Evolutionary conservation across 2,329 filamentous ascomycete species (phyloP).

Genomic region (Westerdykella sp.): DNA sequence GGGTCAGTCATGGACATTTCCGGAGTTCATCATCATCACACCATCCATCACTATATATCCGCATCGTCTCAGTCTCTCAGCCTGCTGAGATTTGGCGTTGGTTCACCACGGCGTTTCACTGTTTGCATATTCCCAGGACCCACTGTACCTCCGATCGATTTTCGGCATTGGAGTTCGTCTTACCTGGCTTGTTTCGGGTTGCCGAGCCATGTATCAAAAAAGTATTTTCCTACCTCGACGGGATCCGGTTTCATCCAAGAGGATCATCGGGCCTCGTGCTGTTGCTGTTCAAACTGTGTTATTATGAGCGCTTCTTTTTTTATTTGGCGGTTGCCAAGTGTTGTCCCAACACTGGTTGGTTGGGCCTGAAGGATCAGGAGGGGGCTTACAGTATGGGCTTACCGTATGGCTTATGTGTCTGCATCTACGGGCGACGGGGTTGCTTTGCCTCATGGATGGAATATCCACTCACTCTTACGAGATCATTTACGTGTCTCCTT

Average conservation of each 20-base stretch:
- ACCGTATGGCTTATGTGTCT: constrained; percentile 3
- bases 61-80: constrained; percentile 6
- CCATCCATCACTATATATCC: constrained; percentile 1
- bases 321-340: constrained; percentile 2
- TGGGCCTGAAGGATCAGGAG: constrained; percentile 1
- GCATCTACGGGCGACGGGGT: constrained; percentile 7
- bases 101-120: constrained; percentile 5
- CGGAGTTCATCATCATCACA: background rate
- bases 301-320: constrained; percentile 3
- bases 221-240: constrained; percentile 1
- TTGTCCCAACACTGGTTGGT: constrained; percentile 3
- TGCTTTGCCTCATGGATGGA: constrained; percentile 1
- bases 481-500: constrained; percentile 3
- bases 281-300: background rate
- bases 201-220: constrained; percentile 6
- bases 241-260: no score
- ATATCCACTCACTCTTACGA: constrained; percentile 6
- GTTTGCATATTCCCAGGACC: constrained; percentile 1
- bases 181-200: constrained; percentile 2
- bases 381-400: background rate
- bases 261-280: background rate
- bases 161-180: constrained; percentile 3
- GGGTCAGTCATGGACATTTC: constrained; percentile 1
- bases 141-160: constrained; percentile 2
- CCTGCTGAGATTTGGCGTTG: constrained; percentile 4